Evolutionary conservation across 2,329 filamentous ascomycete species (phyloP), one percentile per base, ranked within the genome.

Genomic region (Aspergillus alliaceus): DNA sequence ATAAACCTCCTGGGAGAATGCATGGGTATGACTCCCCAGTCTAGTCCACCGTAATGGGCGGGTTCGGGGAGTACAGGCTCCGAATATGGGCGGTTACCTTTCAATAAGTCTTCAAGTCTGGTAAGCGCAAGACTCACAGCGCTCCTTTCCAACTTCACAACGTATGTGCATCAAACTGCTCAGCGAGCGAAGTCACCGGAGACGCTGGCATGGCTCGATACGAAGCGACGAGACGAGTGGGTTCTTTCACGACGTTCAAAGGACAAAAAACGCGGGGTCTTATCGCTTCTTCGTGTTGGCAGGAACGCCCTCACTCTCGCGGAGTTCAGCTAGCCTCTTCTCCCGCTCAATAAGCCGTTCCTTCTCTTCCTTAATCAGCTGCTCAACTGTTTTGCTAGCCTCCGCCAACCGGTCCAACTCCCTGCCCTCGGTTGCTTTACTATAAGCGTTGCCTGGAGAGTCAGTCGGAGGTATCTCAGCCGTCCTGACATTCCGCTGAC

Each of bases 391-490:
- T 69, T 80, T 80, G 50, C 81, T 79, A 71, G 89, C 85, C 55
- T 84, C 81, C 55, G 84, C 80, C 40, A 90, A 84, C 68, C 86
- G 84, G 55, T 81, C 80, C 69, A 86, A 78, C 55, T 90, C 89
- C 58, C 87, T 87, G 61, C 79, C 80, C 76, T 90, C 90, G 48
- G 86, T 88, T 77, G 89, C 86, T 57, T 82, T 81, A 73, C 87
- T 90, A 70, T 90, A 93, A n/a, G 86, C 87, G 69, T 88, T 88
- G 32, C 83, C 87, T 2, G 86, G 85, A 8, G 84, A 81, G 67
- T 85, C 88, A 48, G 79, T 81, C 55, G 86, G 80, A 4, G 91
- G 91, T 60, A 96, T 86, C 79, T 91, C 86, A 55, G 90, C 90
- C 50, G 87, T 90, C 58, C 87, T 83, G 64, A 88, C 84, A 63